These are phyloP conservation scores for Lactarius akahatsu DNA, from an alignment of 768 basidiomycete species.

Conservation along the genomic window DNA sequence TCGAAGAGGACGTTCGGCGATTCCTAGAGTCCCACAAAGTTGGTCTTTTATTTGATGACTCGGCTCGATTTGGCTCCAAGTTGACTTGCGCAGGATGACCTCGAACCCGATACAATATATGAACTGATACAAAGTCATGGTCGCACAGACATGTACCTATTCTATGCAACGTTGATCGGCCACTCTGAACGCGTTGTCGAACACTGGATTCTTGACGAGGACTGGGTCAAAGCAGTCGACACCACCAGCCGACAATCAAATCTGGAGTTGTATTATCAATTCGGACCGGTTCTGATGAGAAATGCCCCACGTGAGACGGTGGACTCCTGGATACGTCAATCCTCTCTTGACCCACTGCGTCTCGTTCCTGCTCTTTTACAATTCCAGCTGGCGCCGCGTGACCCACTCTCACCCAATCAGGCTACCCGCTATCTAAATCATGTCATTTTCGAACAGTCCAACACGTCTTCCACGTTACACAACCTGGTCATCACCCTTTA, in stretches of 20 bases:
- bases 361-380: slow-evolving; percentile 88
- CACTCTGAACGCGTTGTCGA: slow-evolving; percentile 85
- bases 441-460: slow-evolving; percentile 76
- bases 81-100: slow-evolving; percentile 56
- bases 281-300: slow-evolving; percentile 83
- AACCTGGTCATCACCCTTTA: slow-evolving; percentile 92
- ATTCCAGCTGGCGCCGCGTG: slow-evolving; percentile 68
- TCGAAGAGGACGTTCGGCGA: slow-evolving; percentile 90
- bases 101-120: slow-evolving; percentile 83
- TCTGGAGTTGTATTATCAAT: slow-evolving; percentile 89
- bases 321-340: slow-evolving; percentile 87
- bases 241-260: slow-evolving; percentile 85
- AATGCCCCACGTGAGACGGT: slow-evolving; percentile 87
- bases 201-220: slow-evolving; percentile 89
- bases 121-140: slow-evolving; percentile 95
- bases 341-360: slow-evolving; percentile 73
- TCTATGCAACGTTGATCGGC: slow-evolving; percentile 79
- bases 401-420: slow-evolving; percentile 76
- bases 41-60: slow-evolving; percentile 20
- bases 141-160: slow-evolving; percentile 86
- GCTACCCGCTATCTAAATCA: slow-evolving; percentile 88
- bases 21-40: slow-evolving; percentile 97
- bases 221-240: slow-evolving; percentile 89
- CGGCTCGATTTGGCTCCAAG: slow-evolving; percentile 3
- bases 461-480: slow-evolving; percentile 84